phyloP scores from a whole-genome alignment of 192 early-diverging fungal genomes.

The Chytriomyces sp. region DNA sequence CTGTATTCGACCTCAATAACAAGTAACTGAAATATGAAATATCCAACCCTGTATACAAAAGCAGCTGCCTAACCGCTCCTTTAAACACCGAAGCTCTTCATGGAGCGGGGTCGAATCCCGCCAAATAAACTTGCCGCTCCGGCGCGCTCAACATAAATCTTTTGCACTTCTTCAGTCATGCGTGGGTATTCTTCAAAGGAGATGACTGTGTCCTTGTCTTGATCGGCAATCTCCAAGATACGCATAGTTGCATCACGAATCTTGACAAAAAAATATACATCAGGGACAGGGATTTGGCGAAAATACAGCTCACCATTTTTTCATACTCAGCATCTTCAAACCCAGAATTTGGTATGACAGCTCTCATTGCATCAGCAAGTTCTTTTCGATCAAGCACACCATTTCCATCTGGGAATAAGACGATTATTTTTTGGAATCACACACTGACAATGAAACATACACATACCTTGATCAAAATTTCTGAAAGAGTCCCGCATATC shows the following conservation, averaged over 20 bases:
- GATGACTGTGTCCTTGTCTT: constrained; percentile 42
- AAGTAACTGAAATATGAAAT: too few relatives aligned
- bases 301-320: constrained; percentile 22
- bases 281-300: background rate
- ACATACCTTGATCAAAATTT: constrained; percentile 44
- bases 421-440: background rate
- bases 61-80: background rate
- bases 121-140: constrained; percentile 22
- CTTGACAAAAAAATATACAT: constrained; percentile 9
- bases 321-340: constrained; percentile 40
- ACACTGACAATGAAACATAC: background rate
- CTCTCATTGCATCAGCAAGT: constrained; percentile 41
- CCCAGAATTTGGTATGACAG: constrained; percentile 32
- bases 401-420: constrained; percentile 39
- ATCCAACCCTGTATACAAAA: too few relatives aligned
- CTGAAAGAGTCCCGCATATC: constrained; percentile 57
- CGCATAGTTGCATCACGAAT: constrained; percentile 42
- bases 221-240: constrained; percentile 43
- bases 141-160: constrained; percentile 45
- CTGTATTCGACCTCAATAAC: too few relatives aligned
- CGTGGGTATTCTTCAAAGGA: constrained; percentile 47
- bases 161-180: constrained; percentile 49
- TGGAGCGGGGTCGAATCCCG: constrained; percentile 13
- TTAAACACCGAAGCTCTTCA: constrained; percentile 25
- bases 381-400: constrained; percentile 51